Conservation (phyloP, 306 rosid species). For the Cucurbita argyrosperma region DNA sequence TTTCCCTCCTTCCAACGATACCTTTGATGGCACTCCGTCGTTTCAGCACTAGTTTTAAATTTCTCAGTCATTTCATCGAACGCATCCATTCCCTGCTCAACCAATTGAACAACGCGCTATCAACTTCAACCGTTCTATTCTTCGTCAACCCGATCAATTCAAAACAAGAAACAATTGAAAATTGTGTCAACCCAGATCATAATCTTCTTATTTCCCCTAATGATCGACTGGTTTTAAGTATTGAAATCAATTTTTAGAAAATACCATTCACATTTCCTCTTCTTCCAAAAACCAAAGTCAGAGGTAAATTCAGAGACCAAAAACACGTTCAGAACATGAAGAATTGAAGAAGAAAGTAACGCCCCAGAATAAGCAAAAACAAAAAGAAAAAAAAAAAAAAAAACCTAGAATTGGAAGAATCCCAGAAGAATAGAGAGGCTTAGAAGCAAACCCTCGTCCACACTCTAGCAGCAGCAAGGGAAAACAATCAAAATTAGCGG, state of each 20-base stretch:
- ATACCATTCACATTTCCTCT: neutral
- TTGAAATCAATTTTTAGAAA: neutral
- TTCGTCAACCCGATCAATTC: neutral
- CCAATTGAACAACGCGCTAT: neutral
- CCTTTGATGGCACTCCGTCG: conserved; percentile 16
- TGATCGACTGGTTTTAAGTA: neutral
- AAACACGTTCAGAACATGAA: neutral
- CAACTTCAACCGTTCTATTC: neutral
- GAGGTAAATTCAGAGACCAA: neutral
- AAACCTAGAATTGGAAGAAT: conserved; percentile 18
- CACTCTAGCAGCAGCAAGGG: neutral
- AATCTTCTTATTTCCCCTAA: neutral
- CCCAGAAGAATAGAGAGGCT: conserved; percentile 9
- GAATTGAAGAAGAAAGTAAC: neutral
- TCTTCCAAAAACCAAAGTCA: neutral
- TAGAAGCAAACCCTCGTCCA: conserved; percentile 11
- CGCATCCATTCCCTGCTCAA: conserved; percentile 16
- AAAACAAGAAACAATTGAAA: neutral
- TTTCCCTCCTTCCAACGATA: conserved; percentile 34
- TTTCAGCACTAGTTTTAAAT: conserved; percentile 8
- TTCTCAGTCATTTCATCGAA: conserved; percentile 11
- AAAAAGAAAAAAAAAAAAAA: neutral
- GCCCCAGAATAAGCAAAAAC: neutral
- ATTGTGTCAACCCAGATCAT: neutral
- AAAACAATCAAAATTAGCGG: neutral